Percentiles rank a stretch among this genome's conserved stretches.
Conservation (phyloP, 2,329 filamentous ascomycete species). For the Fusarium domesticum region DNA sequence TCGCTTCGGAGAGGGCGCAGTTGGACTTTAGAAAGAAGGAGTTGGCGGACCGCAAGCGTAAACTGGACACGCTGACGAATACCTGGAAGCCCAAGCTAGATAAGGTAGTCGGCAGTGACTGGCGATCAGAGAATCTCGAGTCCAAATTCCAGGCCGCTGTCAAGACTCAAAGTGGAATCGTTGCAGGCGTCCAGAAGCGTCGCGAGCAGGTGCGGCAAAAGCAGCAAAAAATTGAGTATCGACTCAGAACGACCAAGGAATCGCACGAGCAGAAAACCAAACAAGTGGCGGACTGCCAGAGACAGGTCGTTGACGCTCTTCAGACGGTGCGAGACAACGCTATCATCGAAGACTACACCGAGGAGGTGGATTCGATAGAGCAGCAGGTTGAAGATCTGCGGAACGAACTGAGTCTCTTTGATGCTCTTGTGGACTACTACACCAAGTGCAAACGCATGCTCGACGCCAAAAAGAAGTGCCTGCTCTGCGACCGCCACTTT, state of each 20-base stretch:
- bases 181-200: constrained; percentile 64
- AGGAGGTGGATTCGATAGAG: constrained; percentile 49
- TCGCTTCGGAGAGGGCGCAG: constrained; percentile 78
- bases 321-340: constrained; percentile 42
- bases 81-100: constrained; percentile 72
- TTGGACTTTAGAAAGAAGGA: constrained; percentile 83
- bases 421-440: constrained; percentile 70
- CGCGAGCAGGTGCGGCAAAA: constrained; percentile 70
- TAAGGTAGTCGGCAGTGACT: constrained; percentile 59
- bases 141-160: constrained; percentile 63
- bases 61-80: constrained; percentile 71
- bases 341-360: constrained; percentile 53
- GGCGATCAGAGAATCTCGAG: constrained; percentile 70
- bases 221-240: constrained; percentile 72
- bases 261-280: constrained; percentile 61
- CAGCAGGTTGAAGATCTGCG: constrained; percentile 59
- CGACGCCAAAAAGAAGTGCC: constrained; percentile 68
- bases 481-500: constrained; percentile 72
- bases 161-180: constrained; percentile 52
- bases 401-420: constrained; percentile 66
- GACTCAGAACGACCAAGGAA: constrained; percentile 63
- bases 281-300: constrained; percentile 61
- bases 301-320: constrained; percentile 51
- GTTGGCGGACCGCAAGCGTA: constrained; percentile 67
- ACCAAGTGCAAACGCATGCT: constrained; percentile 63